Evolutionary conservation across 2,329 filamentous ascomycete species (phyloP), one percentile per base, ranked within the genome.

Genomic region (Ascochyta fabae): DNA sequence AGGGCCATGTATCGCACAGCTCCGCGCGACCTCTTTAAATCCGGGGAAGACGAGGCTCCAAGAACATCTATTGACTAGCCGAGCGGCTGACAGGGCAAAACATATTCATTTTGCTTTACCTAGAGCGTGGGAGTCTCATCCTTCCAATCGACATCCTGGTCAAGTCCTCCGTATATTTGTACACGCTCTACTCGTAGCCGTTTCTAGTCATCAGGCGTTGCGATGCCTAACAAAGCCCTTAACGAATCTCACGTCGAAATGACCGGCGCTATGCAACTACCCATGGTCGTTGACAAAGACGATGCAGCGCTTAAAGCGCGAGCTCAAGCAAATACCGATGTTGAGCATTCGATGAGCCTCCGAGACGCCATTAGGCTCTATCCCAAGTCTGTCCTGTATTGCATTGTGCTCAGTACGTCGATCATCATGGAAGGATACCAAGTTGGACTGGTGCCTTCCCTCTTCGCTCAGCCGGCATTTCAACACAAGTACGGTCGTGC

Each of bases 401-500:
- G 88, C 67, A 69, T 95, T 31, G 79, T 95, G 52, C 90, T 96
- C 72, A 93, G 90, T 6, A 92, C 88, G 0, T 91, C 88, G 72
- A 92, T 96, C 70, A 85, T 86, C 64, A 96, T 96, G 92, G 91
- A 96, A 75, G 91, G 90, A 9, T 95, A 92, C 77, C 91, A 96
- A 71, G 82, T 94, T 56, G 86, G 84, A 64, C 79, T 96, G 49
- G 86, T 94, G 69, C 89, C 86, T 76, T 91, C 90, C 73, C 90
- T 94, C 69, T 92, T 83, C 55, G 78, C 69, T 6, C 75, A 75
- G 34, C 72, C 73, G 22, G 63, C 73, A 4, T 81, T 81, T 66
- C 72, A 76, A 35, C 51, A 64, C 26, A 71, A 73, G 38, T 80
- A 74, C 48, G 78, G 79, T 39, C 67, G 69, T 0, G 63, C 62